A percentile compares a stretch with the other conserved stretches of the same genome.
Conservation (phyloP, 192 early-diverging fungal species). For the Phlyctochytrium arcticum region DNA sequence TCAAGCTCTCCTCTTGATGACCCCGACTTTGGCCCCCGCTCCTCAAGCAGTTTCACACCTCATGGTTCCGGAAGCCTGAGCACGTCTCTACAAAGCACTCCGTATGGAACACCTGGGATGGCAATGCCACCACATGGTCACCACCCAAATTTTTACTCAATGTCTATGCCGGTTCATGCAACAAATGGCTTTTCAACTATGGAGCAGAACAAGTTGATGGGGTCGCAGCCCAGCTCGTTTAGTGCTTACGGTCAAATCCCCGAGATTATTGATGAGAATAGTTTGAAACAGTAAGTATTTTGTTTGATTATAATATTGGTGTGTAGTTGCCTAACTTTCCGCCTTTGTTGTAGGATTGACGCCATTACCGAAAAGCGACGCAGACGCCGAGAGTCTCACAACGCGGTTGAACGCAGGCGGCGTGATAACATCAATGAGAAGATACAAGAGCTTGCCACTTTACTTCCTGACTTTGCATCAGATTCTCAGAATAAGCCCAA, state of each 20-base stretch:
- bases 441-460: slow-evolving; percentile 81
- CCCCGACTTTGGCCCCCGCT: slow-evolving; percentile 3
- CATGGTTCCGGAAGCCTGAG: slow-evolving; percentile 17
- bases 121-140: slow-evolving; percentile 12
- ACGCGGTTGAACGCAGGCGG: slow-evolving; percentile 93
- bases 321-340: neutral
- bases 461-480: slow-evolving; percentile 72
- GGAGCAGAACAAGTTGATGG: slow-evolving; percentile 29
- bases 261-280: slow-evolving; percentile 11
- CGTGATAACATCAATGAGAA: slow-evolving; percentile 99
- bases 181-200: slow-evolving; percentile 32
- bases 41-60: neutral
- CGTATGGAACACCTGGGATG: slow-evolving; percentile 29
- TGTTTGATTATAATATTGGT: neutral
- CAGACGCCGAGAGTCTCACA: slow-evolving; percentile 92
- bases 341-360: slow-evolving; percentile 19
- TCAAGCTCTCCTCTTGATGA: slow-evolving; percentile 25
- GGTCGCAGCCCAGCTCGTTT: slow-evolving; percentile 29
- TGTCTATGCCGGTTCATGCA: slow-evolving; percentile 45
- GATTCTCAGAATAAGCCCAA: slow-evolving; percentile 86
- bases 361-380: slow-evolving; percentile 78
- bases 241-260: slow-evolving; percentile 21
- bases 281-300: slow-evolving; percentile 8
- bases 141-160: slow-evolving; percentile 35
- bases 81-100: slow-evolving; percentile 22